Evolutionary conservation across 23 red algal genomes (phyloP).

Genomic region (Rhodosorus marinus): DNA sequence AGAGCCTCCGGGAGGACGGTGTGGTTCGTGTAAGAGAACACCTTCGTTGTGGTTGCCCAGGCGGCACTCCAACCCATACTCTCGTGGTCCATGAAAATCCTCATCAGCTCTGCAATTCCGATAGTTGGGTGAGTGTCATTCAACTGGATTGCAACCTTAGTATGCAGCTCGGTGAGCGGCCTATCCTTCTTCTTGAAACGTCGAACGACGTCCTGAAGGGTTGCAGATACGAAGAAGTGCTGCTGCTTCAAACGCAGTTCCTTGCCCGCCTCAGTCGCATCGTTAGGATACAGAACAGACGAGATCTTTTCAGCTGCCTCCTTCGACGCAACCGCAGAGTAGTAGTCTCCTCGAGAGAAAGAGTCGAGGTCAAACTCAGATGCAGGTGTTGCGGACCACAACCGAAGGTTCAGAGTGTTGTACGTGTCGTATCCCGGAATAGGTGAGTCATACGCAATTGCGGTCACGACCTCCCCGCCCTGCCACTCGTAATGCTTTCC

Average conservation of each 20-base stretch:
- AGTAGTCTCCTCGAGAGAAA: slow-evolving; percentile 94
- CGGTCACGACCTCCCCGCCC: slow-evolving; percentile 62
- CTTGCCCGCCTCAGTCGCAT: slow-evolving; percentile 95
- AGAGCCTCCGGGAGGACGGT: slow-evolving; percentile 99
- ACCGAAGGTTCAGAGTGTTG: slow-evolving; percentile 81
- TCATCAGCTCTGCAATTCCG: slow-evolving; percentile 90
- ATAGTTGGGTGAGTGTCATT: slow-evolving; percentile 99
- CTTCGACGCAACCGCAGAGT: slow-evolving; percentile 50
- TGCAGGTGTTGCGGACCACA: slow-evolving; percentile 78
- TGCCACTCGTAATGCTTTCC: slow-evolving; percentile 40
- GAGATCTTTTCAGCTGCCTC: slow-evolving; percentile 79
- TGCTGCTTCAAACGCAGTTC: slow-evolving; percentile 98
- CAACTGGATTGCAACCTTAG: slow-evolving; percentile 84
- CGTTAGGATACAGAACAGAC: slow-evolving; percentile 94
- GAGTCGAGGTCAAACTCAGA: slow-evolving; percentile 92
- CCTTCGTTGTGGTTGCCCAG: slow-evolving; percentile 64
- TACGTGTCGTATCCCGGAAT: slow-evolving; percentile 98
- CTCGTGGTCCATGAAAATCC: slow-evolving; percentile 69
- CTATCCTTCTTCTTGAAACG: slow-evolving; percentile 71
- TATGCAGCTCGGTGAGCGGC: slow-evolving; percentile 64
- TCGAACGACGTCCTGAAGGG: slow-evolving; percentile 80
- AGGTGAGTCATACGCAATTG: slow-evolving; percentile 93
- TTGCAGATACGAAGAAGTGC: slow-evolving; percentile 97
- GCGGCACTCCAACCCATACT: slow-evolving; percentile 79
- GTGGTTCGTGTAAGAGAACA: slow-evolving; percentile 99